Evolutionary conservation across 2,329 filamentous ascomycete species (phyloP).

Genomic region (Dryadomyces sulphureus): DNA sequence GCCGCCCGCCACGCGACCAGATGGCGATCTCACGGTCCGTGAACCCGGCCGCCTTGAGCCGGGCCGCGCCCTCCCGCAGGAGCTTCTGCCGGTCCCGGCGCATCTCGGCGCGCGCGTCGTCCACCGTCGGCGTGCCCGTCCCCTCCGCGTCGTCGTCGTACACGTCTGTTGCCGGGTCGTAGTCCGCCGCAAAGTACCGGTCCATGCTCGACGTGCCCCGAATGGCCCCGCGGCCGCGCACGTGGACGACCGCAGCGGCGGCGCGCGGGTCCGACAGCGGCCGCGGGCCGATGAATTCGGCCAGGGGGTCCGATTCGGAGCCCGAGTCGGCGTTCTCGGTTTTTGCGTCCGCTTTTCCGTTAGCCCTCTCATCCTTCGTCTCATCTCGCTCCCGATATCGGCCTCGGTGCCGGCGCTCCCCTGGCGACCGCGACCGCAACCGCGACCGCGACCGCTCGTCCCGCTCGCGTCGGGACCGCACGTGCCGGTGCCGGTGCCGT

Average conservation of each 20-base stretch:
- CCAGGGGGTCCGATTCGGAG: slow-evolving; percentile 7
- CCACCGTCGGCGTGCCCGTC: not conserved
- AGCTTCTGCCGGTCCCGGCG: slow-evolving; percentile 58
- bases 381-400: not conserved
- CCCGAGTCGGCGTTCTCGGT: not conserved
- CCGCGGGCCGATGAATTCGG: slow-evolving; percentile 7
- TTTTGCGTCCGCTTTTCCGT: not conserved
- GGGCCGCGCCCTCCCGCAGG: slow-evolving; percentile 59
- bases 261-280: not conserved
- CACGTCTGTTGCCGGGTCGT: slow-evolving; percentile 7
- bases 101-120: slow-evolving; percentile 8
- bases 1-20: slow-evolving; percentile 51
- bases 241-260: not conserved
- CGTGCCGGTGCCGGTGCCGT: not conserved
- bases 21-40: slow-evolving; percentile 55
- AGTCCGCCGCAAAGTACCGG: slow-evolving; percentile 8
- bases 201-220: slow-evolving; percentile 7
- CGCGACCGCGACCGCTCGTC: not conserved
- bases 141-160: not conserved
- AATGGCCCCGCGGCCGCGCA: slow-evolving; percentile 3
- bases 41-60: slow-evolving; percentile 66
- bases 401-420: not conserved
- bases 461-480: not conserved
- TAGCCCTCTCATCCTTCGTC: not conserved
- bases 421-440: not conserved